phyloP scores from a whole-genome alignment of 345 rosid genomes.

The Citrus glauca region DNA sequence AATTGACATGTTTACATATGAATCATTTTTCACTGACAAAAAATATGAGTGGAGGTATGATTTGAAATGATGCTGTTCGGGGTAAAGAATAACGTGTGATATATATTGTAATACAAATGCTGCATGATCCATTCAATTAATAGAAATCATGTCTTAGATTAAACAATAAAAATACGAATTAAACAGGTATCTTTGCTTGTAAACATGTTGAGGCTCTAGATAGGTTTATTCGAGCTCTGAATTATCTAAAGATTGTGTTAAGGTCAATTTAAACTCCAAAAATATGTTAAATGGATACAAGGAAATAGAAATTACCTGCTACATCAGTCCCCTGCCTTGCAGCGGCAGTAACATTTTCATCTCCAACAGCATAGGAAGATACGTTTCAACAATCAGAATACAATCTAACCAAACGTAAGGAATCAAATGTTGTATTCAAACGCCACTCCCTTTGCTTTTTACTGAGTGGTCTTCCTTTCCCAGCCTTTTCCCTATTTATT shows the following conservation, averaged over 20 bases:
- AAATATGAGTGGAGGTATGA: not conserved
- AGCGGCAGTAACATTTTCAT: constrained; percentile 66
- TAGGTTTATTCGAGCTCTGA: not conserved
- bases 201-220: not conserved
- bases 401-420: constrained; percentile 55
- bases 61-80: not conserved
- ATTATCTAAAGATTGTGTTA: not conserved
- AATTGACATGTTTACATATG: not conserved
- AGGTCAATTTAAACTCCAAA: not conserved
- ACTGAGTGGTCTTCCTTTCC: constrained; percentile 88
- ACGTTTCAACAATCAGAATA: constrained; percentile 42
- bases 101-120: not conserved
- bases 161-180: not conserved
- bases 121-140: not conserved
- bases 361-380: constrained; percentile 30
- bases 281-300: not conserved
- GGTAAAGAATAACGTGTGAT: not conserved
- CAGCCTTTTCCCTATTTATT: constrained; percentile 78
- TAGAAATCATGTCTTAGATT: not conserved
- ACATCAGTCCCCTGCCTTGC: constrained; percentile 55
- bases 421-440: constrained; percentile 54
- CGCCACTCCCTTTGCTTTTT: constrained; percentile 90
- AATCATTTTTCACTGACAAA: not conserved
- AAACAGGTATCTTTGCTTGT: not conserved
- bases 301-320: constrained; percentile 45